Conservation (phyloP, 257 asterid species). For the Ilex asprella region DNA sequence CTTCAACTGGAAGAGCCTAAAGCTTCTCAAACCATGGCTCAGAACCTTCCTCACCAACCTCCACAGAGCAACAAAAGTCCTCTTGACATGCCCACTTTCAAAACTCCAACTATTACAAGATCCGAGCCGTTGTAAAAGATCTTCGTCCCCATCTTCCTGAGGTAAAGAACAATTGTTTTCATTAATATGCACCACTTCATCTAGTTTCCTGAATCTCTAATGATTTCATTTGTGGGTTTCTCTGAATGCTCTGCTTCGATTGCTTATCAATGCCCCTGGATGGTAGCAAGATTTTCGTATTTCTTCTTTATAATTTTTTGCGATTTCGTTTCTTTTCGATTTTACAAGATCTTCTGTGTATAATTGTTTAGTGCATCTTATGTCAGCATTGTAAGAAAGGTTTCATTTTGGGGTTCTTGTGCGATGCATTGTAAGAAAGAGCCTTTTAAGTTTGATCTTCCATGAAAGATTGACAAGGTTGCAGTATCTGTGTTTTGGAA, state of each 20-base stretch:
- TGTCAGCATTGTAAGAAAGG: no score
- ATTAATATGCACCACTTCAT: no score
- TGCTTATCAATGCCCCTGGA: no score
- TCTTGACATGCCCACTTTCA: slow-evolving; percentile 31
- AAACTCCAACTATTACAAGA: slow-evolving; percentile 58
- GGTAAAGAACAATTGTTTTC: slow-evolving; percentile 24
- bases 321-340: background rate
- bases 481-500: no score
- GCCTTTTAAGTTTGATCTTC: no score
- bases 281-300: background rate
- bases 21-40: slow-evolving; percentile 9
- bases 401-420: no score
- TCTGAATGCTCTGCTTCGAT: background rate
- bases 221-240: background rate
- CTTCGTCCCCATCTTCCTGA: slow-evolving; percentile 77
- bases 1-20: slow-evolving; percentile 41
- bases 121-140: slow-evolving; percentile 54
- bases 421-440: no score
- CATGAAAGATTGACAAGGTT: no score
- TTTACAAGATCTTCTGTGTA: no score
- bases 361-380: no score
- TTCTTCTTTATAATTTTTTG: background rate
- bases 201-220: no score
- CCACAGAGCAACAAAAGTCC: slow-evolving; percentile 45
- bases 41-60: slow-evolving; percentile 8